A percentile compares a stretch with the other conserved stretches of the same genome.
phyloP scores from a whole-genome alignment of 441 rosid genomes.

The Pelargonium citronellum region DNA sequence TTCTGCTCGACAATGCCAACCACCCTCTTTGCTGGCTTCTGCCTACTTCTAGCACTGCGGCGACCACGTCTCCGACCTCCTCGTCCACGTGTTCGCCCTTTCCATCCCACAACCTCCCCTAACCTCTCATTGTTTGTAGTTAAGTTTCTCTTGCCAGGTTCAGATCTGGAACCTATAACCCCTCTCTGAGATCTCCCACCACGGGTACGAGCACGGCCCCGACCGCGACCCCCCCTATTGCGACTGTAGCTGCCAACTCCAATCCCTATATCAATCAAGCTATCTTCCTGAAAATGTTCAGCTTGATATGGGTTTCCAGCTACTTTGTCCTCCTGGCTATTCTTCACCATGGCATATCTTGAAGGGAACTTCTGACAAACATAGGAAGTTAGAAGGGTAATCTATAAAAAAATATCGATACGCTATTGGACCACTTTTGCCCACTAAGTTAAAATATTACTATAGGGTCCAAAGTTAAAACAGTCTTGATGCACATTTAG shows the following conservation, averaged over 20 bases:
- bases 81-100: constrained; percentile 40
- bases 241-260: constrained; percentile 36
- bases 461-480: background rate
- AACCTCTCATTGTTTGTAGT: constrained; percentile 23
- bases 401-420: no score
- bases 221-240: constrained; percentile 41
- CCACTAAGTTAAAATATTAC: background rate
- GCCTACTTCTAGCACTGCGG: constrained; percentile 41
- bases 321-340: constrained; percentile 28
- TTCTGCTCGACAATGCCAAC: constrained; percentile 28
- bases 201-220: constrained; percentile 41
- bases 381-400: background rate
- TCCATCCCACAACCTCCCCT: constrained; percentile 33
- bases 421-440: no score
- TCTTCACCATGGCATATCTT: constrained; percentile 34
- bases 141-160: constrained; percentile 38
- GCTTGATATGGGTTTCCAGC: constrained; percentile 30
- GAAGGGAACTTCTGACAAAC: constrained; percentile 45
- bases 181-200: constrained; percentile 43
- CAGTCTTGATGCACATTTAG: background rate
- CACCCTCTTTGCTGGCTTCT: constrained; percentile 38
- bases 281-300: constrained; percentile 41
- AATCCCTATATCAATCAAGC: constrained; percentile 38
- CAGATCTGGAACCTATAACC: constrained; percentile 37
- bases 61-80: constrained; percentile 51